A percentile compares a stretch with the other conserved stretches of the same genome.
phyloP scores from a whole-genome alignment of 129 eudicot genomes.

The Flaveria brownii region DNA sequence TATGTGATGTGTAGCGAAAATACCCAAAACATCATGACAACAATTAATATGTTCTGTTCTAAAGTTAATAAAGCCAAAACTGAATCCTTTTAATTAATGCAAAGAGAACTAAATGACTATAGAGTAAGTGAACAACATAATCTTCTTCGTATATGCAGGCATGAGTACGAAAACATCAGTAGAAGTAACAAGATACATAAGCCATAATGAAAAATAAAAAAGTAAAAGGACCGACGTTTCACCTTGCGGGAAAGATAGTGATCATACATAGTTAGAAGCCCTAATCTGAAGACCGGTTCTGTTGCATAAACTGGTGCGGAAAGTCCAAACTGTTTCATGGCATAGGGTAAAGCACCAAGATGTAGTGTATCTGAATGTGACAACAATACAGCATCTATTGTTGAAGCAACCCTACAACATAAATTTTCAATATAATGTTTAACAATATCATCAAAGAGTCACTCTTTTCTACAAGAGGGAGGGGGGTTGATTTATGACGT shows the following conservation, averaged over 20 bases:
- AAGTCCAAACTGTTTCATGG: constrained; percentile 77
- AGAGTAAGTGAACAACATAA: neutral
- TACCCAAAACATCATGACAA: neutral
- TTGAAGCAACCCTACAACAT: constrained; percentile 71
- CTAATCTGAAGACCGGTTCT: constrained; percentile 81
- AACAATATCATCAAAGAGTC: neutral
- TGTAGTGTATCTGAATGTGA: constrained; percentile 91
- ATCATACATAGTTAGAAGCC: constrained; percentile 88
- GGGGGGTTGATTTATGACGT: too few relatives aligned
- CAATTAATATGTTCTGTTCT: neutral
- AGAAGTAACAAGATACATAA: neutral
- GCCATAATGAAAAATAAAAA: neutral
- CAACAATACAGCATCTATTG: constrained; percentile 79
- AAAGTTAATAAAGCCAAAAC: neutral
- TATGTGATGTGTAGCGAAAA: neutral
- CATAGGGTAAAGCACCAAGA: constrained; percentile 89
- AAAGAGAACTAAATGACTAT: neutral
- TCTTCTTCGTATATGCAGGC: neutral
- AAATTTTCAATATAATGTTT: constrained; percentile 3
- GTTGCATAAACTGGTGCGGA: constrained; percentile 84
- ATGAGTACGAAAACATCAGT: neutral
- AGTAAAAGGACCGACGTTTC: constrained; percentile 25
- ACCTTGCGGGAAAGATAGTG: constrained; percentile 89
- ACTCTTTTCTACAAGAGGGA: neutral
- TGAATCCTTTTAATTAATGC: neutral